Base-by-base conservation (phyloP, 139 green algal genomes). In the Deuterostichococcus epilithicus region DNA sequence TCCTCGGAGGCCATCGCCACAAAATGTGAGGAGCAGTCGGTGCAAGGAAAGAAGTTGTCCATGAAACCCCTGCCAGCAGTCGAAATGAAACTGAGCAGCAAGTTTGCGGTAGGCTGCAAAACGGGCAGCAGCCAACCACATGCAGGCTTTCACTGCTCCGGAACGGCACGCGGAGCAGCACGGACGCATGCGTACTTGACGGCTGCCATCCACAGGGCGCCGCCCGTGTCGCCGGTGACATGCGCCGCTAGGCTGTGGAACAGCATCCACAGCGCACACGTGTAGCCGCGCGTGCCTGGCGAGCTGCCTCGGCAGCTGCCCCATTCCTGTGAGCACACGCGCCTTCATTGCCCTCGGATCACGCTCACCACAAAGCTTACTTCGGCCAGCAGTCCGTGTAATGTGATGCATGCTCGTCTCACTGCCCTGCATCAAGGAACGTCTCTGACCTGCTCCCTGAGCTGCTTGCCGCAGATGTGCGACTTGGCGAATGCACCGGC, bases 181-280 rank as follows among this genome's bases (percentile, higher is more conserved):
- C n/a, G n/a, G n/a, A n/a, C n/a, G n/a, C n/a, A n/a, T n/a, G n/a
- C 52, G 26, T 34, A 79, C 78, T 36, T 82, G 38, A 91, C 44
- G 1, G 84, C 60, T 5, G 74, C 45, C 78, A 91, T 78, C 71
- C 79, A 90, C 47, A 79, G 35, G 2, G 76, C 70, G 42, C 78
- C 86, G 30, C 76, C 74, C 5, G 28, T 65, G 30, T 72, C 52
- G 5, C 68, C 76, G 18, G 72, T 75, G 18, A 83, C 52, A 18
- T 80, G 72, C 6, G 70, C 78, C 25, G 88, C 83, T 39, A 90
- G 73, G 5, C 84, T 83, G 80, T 96, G 91, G 1, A 96, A 73
- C 73, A 95, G 73, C 72, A 87, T 58, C 91, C 91, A 96, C 65
- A 96, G 72, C 3, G 80, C 91, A 65, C 91, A 96, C 0, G 89